Conservation (phyloP, 305 asterid genomes). For the Ajuga reptans region DNA sequence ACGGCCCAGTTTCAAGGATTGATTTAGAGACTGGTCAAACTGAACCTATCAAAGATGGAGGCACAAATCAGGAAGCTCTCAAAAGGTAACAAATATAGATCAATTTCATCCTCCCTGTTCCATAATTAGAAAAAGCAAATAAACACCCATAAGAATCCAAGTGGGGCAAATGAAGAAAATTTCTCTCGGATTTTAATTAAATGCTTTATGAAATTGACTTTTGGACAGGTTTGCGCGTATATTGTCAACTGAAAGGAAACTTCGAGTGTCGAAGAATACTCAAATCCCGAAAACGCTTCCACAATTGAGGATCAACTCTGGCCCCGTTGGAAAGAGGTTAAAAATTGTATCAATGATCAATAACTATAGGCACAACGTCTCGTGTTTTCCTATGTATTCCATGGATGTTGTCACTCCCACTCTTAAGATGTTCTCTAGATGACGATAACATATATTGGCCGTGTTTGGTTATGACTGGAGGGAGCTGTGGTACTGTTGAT, state of each 20-base stretch:
- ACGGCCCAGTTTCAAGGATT: slow-evolving; percentile 29
- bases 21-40: slow-evolving; percentile 27
- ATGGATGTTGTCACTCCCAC: not conserved
- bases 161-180: no score
- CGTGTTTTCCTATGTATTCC: slow-evolving; percentile 2
- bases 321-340: not conserved
- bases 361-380: not conserved
- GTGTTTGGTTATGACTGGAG: not conserved
- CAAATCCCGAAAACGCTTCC: not conserved
- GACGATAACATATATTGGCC: not conserved
- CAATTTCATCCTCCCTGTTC: no score
- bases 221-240: slow-evolving; percentile 29
- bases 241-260: slow-evolving; percentile 31
- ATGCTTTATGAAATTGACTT: no score
- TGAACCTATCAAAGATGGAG: slow-evolving; percentile 29
- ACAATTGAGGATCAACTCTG: not conserved
- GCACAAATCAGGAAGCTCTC: slow-evolving; percentile 31
- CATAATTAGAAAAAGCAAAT: no score
- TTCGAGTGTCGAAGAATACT: slow-evolving; percentile 10
- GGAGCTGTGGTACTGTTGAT: no score
- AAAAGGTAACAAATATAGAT: slow-evolving; percentile 21
- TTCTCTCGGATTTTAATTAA: no score
- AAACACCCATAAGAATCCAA: no score
- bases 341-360: slow-evolving; percentile 11
- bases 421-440: slow-evolving; percentile 8